A percentile compares a stretch with the other conserved stretches of the same genome.
phyloP scores from a whole-genome alignment of 1,284 basidiomycete species.

The Phenoliferia sp. region DNA sequence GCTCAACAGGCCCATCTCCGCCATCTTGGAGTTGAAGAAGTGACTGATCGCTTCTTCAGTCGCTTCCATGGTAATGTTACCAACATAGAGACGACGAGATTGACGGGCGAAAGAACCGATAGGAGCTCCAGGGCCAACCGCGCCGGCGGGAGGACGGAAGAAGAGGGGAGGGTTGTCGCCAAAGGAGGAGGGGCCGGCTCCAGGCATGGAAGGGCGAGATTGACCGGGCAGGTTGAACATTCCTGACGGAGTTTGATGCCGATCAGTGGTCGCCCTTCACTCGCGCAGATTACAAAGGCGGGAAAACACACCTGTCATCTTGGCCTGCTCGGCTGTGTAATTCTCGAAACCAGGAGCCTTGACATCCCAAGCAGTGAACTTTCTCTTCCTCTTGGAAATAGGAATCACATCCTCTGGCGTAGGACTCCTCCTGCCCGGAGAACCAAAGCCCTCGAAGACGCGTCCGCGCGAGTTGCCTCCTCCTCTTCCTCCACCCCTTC shows the following conservation, averaged over 20 bases:
- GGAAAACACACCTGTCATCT: constrained; percentile 72
- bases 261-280: background rate
- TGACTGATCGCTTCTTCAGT: constrained; percentile 83
- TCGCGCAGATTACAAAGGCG: background rate
- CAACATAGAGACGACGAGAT: constrained; percentile 89
- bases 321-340: constrained; percentile 90
- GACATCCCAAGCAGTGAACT: constrained; percentile 91
- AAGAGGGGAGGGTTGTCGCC: constrained; percentile 44
- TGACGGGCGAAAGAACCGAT: constrained; percentile 60
- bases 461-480: constrained; percentile 49
- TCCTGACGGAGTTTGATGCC: constrained; percentile 49
- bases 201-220: constrained; percentile 73
- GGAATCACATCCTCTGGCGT: constrained; percentile 81
- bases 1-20: constrained; percentile 57
- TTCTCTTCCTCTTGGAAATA: constrained; percentile 76
- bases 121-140: constrained; percentile 29
- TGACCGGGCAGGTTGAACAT: constrained; percentile 89
- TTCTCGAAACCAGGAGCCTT: constrained; percentile 92
- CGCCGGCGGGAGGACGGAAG: constrained; percentile 21
- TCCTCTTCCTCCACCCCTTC: constrained; percentile 43
- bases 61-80: constrained; percentile 85
- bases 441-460: constrained; percentile 44
- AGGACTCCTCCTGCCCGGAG: constrained; percentile 73
- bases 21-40: constrained; percentile 95
- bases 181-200: constrained; percentile 52